Evolutionary conservation across 2,329 filamentous ascomycete genomes (phyloP).

Genomic region (Raffaelea ambrosiae): DNA sequence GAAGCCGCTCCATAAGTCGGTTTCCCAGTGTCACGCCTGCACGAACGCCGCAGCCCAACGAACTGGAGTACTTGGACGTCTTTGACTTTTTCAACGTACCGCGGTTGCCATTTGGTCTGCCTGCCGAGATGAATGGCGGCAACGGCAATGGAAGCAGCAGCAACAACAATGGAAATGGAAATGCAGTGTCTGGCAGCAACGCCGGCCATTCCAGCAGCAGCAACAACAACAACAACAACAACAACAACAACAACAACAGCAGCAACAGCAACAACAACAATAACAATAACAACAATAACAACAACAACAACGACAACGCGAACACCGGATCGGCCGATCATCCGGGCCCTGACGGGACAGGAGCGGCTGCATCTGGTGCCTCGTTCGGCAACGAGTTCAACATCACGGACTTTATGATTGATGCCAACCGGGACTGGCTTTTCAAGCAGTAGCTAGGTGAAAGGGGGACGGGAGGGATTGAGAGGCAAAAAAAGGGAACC

Average conservation of each 20-base stretch:
- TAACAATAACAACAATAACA: constrained; percentile 26
- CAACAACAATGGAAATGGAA: constrained; percentile 4
- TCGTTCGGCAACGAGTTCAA: constrained; percentile 56
- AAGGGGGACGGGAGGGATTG: no score
- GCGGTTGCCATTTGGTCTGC: constrained; percentile 47
- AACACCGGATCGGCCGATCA: neutral
- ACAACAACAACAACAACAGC: constrained; percentile 4
- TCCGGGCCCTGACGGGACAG: constrained; percentile 1
- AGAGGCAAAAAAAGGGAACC: no score
- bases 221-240: neutral
- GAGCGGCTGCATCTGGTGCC: constrained; percentile 12
- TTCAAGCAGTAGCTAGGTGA: constrained; percentile 37
- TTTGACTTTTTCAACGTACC: constrained; percentile 95
- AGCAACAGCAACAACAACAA: neutral
- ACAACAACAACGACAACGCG: neutral
- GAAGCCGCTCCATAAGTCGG: constrained; percentile 29
- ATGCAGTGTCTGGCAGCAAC: neutral
- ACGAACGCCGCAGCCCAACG: constrained; percentile 66
- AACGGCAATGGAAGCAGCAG: constrained; percentile 25
- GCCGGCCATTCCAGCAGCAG: constrained; percentile 24
- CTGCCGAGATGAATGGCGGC: constrained; percentile 12
- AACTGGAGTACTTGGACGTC: constrained; percentile 83
- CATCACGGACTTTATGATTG: constrained; percentile 70
- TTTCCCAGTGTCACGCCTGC: constrained; percentile 49
- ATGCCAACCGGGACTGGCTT: constrained; percentile 68